Base-by-base conservation (phyloP, 192 early-diverging fungal genomes). In the Helicostylum pulchrum region DNA sequence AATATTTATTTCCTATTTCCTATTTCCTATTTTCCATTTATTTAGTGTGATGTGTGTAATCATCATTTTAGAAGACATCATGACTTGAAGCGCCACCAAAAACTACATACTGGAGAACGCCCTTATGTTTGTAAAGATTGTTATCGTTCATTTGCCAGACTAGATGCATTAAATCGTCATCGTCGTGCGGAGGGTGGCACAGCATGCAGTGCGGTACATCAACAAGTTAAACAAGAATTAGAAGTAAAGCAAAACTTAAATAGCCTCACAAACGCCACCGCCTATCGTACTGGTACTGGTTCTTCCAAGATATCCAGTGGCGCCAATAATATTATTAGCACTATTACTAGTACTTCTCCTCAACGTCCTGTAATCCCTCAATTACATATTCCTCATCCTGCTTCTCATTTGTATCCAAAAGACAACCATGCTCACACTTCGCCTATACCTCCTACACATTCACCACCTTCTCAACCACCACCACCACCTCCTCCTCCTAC, bases 81-180 rank as follows among this genome's bases (percentile, higher is more conserved):
- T 71, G 95, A 97, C 76, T 80, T 95, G 46, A 95, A 93, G 72
- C 85, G 95, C 34, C 91, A 92, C 57, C 85, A 88, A 74, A 86
- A 88, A 62, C 71, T 90, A 31, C 91, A 93, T 64, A 85, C 89
- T 3, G 91, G 91, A 39, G 87, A 88, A 57, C 79, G 85, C 60
- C 91, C 91, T 0, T 85, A 87, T 74, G 83, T 80, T 8, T 93
- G 91, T 68, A 73, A 76, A 4, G 79, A 83, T 66, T 93, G 91
- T 68, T 79, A 84, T n/a, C 88, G 90, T 7, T 80, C 85, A 45
- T 93, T 93, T 81, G 91, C 91, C 2, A 83, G 91, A 11, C 75
- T 91, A 52, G 91, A 93, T 67, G 91, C 91, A 34, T 63, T 93
- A 32, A 90, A 88, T 71, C 72, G 91, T 10, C 91, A 93, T 64